Conservation (phyloP, 192 early-diverging fungal species). For the Gonapodya prolifera region DNA sequence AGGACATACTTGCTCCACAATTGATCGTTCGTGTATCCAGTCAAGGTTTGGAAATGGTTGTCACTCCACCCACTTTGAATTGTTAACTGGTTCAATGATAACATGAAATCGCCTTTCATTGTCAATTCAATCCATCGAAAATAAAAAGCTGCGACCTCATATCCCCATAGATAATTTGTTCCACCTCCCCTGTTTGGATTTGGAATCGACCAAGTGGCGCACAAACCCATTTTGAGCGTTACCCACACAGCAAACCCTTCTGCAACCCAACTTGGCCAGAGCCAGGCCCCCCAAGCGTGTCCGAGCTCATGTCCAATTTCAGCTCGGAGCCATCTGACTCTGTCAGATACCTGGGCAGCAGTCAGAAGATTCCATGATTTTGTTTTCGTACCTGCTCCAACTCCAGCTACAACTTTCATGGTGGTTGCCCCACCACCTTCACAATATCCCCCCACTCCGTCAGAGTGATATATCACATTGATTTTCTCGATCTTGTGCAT, state of each 20-base stretch:
- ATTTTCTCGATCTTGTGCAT: neutral
- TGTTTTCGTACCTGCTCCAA: neutral
- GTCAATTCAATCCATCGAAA: neutral
- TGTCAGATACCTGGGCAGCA: neutral
- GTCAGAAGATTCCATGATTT: neutral
- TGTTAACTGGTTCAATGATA: neutral
- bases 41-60: neutral
- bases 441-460: neutral
- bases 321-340: neutral
- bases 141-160: neutral
- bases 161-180: neutral
- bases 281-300: neutral
- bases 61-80: neutral
- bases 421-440: neutral
- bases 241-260: neutral
- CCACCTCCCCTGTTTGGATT: neutral
- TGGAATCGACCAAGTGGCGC: neutral
- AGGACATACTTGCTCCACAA: neutral
- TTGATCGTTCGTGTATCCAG: neutral
- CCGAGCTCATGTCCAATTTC: neutral
- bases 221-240: neutral
- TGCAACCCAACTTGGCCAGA: neutral
- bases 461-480: neutral
- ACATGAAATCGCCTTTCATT: neutral
- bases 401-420: neutral